Evolutionary conservation across 257 asterid genomes (phyloP).

Genomic region (Striga asiatica): DNA sequence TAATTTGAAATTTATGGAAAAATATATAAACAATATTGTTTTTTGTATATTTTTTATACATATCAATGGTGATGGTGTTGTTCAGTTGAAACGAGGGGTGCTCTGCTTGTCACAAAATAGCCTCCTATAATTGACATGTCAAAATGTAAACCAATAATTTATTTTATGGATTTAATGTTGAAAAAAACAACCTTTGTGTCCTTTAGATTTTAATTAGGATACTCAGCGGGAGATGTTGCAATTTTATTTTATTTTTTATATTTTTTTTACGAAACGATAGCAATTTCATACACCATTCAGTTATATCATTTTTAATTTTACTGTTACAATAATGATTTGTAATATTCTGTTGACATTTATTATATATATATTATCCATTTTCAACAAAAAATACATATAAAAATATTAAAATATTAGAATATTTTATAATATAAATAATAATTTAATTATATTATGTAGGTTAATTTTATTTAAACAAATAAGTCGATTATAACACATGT

Average conservation of each 20-base stretch:
- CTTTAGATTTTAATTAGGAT: not conserved
- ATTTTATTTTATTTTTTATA: no score
- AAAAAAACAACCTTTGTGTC: not conserved
- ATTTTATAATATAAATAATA: no score
- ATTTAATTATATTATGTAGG: no score
- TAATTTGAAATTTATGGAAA: no score
- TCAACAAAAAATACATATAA: no score
- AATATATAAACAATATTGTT: no score
- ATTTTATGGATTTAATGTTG: not conserved
- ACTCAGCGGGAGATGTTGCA: not conserved
- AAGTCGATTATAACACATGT: no score
- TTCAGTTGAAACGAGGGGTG: conserved; percentile 94
- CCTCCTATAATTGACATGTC: conserved; percentile 3
- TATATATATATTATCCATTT: no score
- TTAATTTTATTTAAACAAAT: no score
- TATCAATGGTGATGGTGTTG: conserved; percentile 75
- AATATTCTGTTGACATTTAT: not conserved
- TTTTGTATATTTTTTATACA: no score
- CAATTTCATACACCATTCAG: not conserved
- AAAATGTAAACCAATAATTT: not conserved
- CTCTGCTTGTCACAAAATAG: conserved; percentile 85
- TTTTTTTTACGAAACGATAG: no score
- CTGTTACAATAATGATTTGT: not conserved
- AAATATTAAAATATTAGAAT: no score
- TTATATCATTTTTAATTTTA: not conserved